Conservation (phyloP, 495 filamentous ascomycete genomes). For the Penicillium maclennaniae region DNA sequence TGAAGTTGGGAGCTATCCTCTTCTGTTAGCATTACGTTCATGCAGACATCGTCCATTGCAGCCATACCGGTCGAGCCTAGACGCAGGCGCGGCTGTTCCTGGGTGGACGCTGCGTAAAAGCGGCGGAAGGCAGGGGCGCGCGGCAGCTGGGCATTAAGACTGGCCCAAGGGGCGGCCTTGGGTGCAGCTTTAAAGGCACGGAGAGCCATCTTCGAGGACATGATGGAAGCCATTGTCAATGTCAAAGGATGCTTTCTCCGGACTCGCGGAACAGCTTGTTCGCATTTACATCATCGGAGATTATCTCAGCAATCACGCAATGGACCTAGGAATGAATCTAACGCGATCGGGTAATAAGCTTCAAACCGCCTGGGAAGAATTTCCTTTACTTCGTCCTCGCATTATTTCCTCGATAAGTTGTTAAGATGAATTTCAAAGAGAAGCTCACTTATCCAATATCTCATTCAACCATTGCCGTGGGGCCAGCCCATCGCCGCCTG, state of each 20-base stretch:
- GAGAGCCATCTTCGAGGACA: slow-evolving; percentile 24
- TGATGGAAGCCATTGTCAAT: slow-evolving; percentile 23
- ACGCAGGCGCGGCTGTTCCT: slow-evolving; percentile 58
- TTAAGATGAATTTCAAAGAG: too few relatives aligned
- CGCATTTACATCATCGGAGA: slow-evolving; percentile 11
- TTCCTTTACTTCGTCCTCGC: too few relatives aligned
- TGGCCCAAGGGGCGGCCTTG: slow-evolving; percentile 23
- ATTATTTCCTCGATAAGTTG: too few relatives aligned
- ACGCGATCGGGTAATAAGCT: slow-evolving; percentile 3
- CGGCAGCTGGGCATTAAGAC: slow-evolving; percentile 20
- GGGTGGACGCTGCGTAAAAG: slow-evolving; percentile 26
- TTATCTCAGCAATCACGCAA: slow-evolving; percentile 14
- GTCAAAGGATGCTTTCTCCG: neutral
- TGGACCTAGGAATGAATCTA: neutral
- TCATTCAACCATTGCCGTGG: too few relatives aligned
- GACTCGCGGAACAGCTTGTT: neutral
- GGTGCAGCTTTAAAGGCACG: slow-evolving; percentile 26
- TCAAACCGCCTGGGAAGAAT: too few relatives aligned
- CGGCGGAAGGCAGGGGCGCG: slow-evolving; percentile 31
- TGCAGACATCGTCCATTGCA: neutral
- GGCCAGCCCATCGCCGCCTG: too few relatives aligned
- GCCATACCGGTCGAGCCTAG: slow-evolving; percentile 49
- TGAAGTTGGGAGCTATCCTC: slow-evolving; percentile 56
- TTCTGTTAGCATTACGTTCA: neutral
- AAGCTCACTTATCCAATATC: too few relatives aligned